phyloP scores from a whole-genome alignment of 1,284 basidiomycete genomes.

The Exsudoporus floridanus region DNA sequence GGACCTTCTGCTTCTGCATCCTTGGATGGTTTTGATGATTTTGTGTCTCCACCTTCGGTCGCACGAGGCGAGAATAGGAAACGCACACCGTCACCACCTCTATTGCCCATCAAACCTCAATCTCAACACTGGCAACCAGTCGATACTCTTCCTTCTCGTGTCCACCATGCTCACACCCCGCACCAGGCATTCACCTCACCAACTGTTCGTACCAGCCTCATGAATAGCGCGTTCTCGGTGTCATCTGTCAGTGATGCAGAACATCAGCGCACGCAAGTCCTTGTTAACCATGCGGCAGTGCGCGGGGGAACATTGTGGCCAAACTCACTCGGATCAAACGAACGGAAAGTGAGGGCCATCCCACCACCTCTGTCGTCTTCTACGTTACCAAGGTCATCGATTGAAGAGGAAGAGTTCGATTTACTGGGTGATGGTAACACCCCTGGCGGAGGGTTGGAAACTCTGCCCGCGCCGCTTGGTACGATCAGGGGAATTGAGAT shows the following conservation, averaged over 20 bases:
- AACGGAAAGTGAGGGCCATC: slow-evolving; percentile 1
- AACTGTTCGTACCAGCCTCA: slow-evolving; percentile 22
- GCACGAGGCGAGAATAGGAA: slow-evolving; percentile 13
- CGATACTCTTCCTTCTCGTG: slow-evolving; percentile 12
- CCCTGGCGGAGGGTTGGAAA: not conserved
- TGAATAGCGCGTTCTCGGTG: slow-evolving; percentile 14
- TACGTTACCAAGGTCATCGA: slow-evolving; percentile 32
- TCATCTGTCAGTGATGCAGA: slow-evolving; percentile 25
- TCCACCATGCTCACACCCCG: slow-evolving; percentile 20
- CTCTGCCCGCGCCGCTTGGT: not conserved
- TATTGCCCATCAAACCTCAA: slow-evolving; percentile 41
- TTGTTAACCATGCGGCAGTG: slow-evolving; percentile 55
- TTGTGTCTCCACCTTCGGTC: slow-evolving; percentile 37
- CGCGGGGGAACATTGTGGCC: slow-evolving; percentile 57
- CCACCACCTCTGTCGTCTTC: slow-evolving; percentile 50
- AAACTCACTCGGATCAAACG: slow-evolving; percentile 40
- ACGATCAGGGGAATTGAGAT: not conserved
- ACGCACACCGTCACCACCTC: slow-evolving; percentile 43
- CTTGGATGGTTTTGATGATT: slow-evolving; percentile 50
- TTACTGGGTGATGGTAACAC: slow-evolving; percentile 14
- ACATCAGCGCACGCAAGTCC: slow-evolving; percentile 54
- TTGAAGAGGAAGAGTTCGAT: slow-evolving; percentile 14
- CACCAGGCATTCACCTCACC: slow-evolving; percentile 21
- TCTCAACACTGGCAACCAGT: slow-evolving; percentile 2
- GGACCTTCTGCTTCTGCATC: slow-evolving; percentile 21